A percentile compares a stretch with the other conserved stretches of the same genome.
phyloP scores from a whole-genome alignment of 495 filamentous ascomycete genomes.

The Penicillium lividum region DNA sequence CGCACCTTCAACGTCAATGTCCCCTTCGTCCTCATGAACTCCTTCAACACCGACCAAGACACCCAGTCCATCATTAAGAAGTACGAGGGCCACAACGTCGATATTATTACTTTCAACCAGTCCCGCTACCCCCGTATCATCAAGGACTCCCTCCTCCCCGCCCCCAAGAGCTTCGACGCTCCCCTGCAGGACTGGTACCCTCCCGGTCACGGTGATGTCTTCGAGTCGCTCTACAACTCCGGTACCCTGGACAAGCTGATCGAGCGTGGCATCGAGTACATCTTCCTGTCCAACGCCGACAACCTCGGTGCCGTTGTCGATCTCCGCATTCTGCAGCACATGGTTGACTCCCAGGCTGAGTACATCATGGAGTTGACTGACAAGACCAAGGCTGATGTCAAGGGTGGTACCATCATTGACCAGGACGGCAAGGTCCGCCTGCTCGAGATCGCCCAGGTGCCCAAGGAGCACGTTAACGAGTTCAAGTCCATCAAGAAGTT shows the following conservation, averaged over 20 bases:
- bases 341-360: conserved; percentile 92
- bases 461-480: conserved; percentile 99
- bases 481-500: conserved; percentile 99
- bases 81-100: conserved; percentile 99
- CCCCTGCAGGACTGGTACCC: conserved; percentile 97
- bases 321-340: conserved; percentile 96
- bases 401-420: conserved; percentile 99
- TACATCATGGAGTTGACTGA: conserved; percentile 99
- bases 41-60: conserved; percentile 99
- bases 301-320: conserved; percentile 98
- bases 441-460: conserved; percentile 98
- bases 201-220: conserved; percentile 98
- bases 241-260: conserved; percentile 96
- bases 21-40: conserved; percentile 99
- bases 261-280: conserved; percentile 89
- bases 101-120: conserved; percentile 99
- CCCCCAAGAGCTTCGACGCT: conserved; percentile 86
- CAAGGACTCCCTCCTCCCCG: conserved; percentile 96
- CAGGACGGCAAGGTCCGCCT: conserved; percentile 95
- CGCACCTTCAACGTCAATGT: conserved; percentile 96
- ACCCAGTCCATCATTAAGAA: conserved; percentile 99
- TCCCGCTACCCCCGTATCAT: conserved; percentile 95
- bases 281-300: conserved; percentile 99
- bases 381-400: conserved; percentile 99
- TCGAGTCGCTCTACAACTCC: conserved; percentile 99